These are phyloP conservation scores for Pseudogymnoascus sp. DNA, from an alignment of 2,329 filamentous ascomycete genomes.

Conservation along the genomic window DNA sequence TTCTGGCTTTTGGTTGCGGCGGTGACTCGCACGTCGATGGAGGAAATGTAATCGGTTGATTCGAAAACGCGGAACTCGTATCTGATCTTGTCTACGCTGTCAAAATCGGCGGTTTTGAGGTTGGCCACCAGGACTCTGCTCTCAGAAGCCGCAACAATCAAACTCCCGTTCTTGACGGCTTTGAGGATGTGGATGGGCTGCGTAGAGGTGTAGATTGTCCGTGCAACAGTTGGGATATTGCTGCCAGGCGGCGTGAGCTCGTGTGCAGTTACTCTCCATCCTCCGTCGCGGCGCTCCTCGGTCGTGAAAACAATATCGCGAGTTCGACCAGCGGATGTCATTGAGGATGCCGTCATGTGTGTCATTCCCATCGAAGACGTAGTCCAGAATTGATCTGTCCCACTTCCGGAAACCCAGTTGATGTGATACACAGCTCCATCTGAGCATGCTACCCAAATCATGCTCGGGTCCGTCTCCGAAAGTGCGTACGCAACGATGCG, in stretches of 20 bases:
- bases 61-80: slow-evolving; percentile 53
- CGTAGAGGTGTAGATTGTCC: slow-evolving; percentile 34
- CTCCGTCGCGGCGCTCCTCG: slow-evolving; percentile 25
- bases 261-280: slow-evolving; percentile 29
- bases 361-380: slow-evolving; percentile 28
- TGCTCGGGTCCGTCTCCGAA: slow-evolving; percentile 36
- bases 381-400: slow-evolving; percentile 35
- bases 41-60: slow-evolving; percentile 54
- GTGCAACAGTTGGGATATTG: slow-evolving; percentile 24
- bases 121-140: slow-evolving; percentile 54
- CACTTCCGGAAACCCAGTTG: slow-evolving; percentile 46
- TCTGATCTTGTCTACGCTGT: slow-evolving; percentile 35
- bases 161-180: slow-evolving; percentile 44
- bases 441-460: slow-evolving; percentile 52
- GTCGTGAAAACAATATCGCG: slow-evolving; percentile 31
- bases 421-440: slow-evolving; percentile 48
- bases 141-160: slow-evolving; percentile 47
- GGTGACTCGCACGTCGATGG: slow-evolving; percentile 51
- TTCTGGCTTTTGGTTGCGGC: slow-evolving; percentile 21
- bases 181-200: slow-evolving; percentile 40
- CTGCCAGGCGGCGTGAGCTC: slow-evolving; percentile 28
- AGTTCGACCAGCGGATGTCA: slow-evolving; percentile 26
- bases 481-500: slow-evolving; percentile 33
- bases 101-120: slow-evolving; percentile 28
- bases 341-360: slow-evolving; percentile 30